Evolutionary conservation across 495 filamentous ascomycete species (phyloP), one percentile per base, ranked within the genome.

Genomic region (Aspergillus carlsbadensis): DNA sequence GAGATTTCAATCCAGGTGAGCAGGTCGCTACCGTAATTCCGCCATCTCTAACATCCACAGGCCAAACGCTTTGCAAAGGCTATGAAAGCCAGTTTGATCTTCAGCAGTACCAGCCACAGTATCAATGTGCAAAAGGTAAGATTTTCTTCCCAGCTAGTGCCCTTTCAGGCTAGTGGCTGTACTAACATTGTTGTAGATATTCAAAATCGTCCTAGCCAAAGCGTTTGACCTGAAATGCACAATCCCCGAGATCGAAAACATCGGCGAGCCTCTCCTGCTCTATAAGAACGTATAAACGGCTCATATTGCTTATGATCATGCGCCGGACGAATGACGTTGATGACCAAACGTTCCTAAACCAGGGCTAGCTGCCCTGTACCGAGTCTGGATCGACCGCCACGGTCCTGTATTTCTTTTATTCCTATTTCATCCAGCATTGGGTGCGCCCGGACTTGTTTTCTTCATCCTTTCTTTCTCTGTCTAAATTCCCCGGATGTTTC

Each of bases 191-290:
- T 22, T 21, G 13, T 56, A 98, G 94, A 98, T 98, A 68, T 98
- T 98, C 83, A 98, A 98, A 71, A 98, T 98, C 64, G 94, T 98
- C 52, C 82, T 98, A 29, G 93, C 93, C 55, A 98, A 98, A 74
- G 95, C 94, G 0, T 98, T 98, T 67, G 94, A 98, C 69, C 81
- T 98, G 56, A 96, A 96, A 68, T 98, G 94, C 79, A 98, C 94
- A 4, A 98, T 98, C 66, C 94, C 94, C 10, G 94, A 98, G 71
- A 98, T 98, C 66, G 93, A 96, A 70, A 92, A 98, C 66, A 85
- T 96, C 44, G 94, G 94, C 66, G 94, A 98, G 72, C 94, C 94
- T n/a, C 77, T 98, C 35, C 78, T 98, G 24, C 84, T 98, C 53
- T 98, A 98, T 70, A 90, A 93, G 70, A 85, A 86, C 51, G 87